Evolutionary conservation across 257 asterid genomes (phyloP), one percentile per base, ranked within the genome.

Genomic region (Paulownia fortunei): DNA sequence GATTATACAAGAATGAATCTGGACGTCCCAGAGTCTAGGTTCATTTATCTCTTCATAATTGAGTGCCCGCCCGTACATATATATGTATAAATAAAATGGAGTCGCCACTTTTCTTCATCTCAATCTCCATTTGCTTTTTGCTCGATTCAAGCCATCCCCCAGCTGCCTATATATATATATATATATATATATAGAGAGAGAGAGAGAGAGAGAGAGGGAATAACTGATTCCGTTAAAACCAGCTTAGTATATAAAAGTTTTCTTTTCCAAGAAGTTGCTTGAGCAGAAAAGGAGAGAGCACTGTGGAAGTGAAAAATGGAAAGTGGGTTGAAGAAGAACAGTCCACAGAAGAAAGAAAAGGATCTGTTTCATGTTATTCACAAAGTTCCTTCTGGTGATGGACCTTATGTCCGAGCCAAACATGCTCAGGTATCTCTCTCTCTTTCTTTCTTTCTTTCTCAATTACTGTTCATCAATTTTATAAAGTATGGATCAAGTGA

Each of bases 351-450:
- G 79, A 77, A 41, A 47, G 84, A 84, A 23, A 79, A 81, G 30
- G 81, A 83, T 32, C 47, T 27, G 9, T 91, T 82, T 83, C 94
- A 86, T 74, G 93, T 88, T 0, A 80, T 87, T 52, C 86, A 87
- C 81, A 93, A 93, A 76, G 96, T 92, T 79, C 98, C 98, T 80
- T 86, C 89, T 8, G 98, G 97, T 6, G 95, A 93, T 80, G 98
- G 98, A 1, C 97, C 96, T 82, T 93, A 93, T 74, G 97, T 88
- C 65, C 86, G 91, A 44, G 98, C 97, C 41, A 93, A 93, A 74
- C 87, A 87, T 83, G 92, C 93, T 74, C 98, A 92, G 97, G 98
- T 92, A 0, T 36, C 2, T 34, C 0, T 34, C 12, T 8, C 15
- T 24, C 9, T 23, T 39, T 37, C 3, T 60, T n/a, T 34, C 9